Base-by-base conservation (phyloP, 1,139 yeast species). In the Blastobotrys apis region DNA sequence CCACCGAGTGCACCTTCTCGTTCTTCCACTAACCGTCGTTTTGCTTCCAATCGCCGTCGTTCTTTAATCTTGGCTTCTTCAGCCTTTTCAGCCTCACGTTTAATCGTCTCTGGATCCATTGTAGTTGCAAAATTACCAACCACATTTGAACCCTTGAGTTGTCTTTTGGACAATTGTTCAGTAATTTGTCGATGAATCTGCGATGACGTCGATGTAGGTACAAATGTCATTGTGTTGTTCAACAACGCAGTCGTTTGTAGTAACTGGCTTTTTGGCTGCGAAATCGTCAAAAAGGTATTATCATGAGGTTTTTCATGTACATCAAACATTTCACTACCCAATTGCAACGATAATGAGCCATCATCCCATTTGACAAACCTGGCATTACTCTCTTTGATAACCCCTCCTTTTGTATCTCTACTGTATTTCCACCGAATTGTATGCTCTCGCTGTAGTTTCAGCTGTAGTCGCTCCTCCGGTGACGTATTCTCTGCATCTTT, bases 351-450 rank as follows among this genome's bases (percentile, higher is more conserved):
- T 52, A 82, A 65, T 4, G 85, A 73, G 0, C 98, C 99, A 65
- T 92, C 97, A 47, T 84, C 83, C 99, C 99, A 92, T 62, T 85
- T 83, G 25, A 92, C 76, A 47, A 90, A 81, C 59, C 92, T 88
- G 3, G 97, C 82, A 60, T 92, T 92, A 5, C 95, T 83, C 62
- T 88, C 95, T 57, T 85, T 85, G 56, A 59, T 56, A 53, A 84
- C 78, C 46, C 77, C 74, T 22, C 79, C 84, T 43, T 75, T 69
- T 36, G 76, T 77, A 38, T 77, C 78, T 41, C 77, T 68, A 23
- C 87, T 82, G 63, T 90, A 88, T 65, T 94, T 79, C 98, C 98
- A 92, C 58, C 97, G 77, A 31, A 92, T 72, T 0, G 96, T 87
- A 61, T 87, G 87, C 58, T 84, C 88, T 52, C 83, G 85, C 47